Evolutionary conservation across 2,329 filamentous ascomycete species (phyloP).

Genomic region (Coniochaeta sp.): DNA sequence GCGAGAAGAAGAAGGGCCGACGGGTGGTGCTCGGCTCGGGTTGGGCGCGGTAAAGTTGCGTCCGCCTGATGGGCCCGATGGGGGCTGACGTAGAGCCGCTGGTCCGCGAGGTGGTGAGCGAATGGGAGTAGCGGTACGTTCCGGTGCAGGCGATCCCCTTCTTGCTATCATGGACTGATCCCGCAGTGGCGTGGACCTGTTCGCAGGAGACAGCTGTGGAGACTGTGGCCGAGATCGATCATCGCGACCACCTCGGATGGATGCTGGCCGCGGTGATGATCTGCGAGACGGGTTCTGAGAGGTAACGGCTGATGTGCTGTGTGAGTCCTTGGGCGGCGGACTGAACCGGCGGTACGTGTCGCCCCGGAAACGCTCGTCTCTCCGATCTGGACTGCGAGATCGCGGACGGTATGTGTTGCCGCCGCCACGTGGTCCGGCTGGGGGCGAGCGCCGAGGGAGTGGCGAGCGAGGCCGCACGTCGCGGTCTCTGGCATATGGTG

Average conservation of each 20-base stretch:
- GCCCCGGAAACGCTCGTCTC: slow-evolving; percentile 31
- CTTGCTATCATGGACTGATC: background rate
- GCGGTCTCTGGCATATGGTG: slow-evolving; percentile 41
- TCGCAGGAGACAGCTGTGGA: slow-evolving; percentile 27
- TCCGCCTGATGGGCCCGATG: slow-evolving; percentile 32
- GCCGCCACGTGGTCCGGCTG: slow-evolving; percentile 28
- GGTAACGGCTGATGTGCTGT: slow-evolving; percentile 39
- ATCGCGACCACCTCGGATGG: slow-evolving; percentile 29
- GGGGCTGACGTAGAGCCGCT: slow-evolving; percentile 42
- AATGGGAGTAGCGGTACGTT: background rate
- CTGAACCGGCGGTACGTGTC: slow-evolving; percentile 38
- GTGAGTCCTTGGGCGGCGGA: slow-evolving; percentile 38
- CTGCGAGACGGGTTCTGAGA: slow-evolving; percentile 43
- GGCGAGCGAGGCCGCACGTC: slow-evolving; percentile 27
- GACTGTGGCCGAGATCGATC: slow-evolving; percentile 40
- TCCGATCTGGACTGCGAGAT: slow-evolving; percentile 42
- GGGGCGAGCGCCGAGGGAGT: slow-evolving; percentile 26
- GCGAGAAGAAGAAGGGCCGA: slow-evolving; percentile 18
- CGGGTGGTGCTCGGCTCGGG: slow-evolving; percentile 12
- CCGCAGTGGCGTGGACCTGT: background rate
- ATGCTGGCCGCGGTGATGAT: slow-evolving; percentile 43
- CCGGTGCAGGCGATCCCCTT: background rate
- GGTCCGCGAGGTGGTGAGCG: slow-evolving; percentile 47
- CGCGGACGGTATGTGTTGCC: slow-evolving; percentile 43
- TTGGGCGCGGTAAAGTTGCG: slow-evolving; percentile 31